Evolutionary conservation across 2,329 filamentous ascomycete genomes (phyloP), one percentile per base, ranked within the genome.

Genomic region (Aphanoascus verrucosus): DNA sequence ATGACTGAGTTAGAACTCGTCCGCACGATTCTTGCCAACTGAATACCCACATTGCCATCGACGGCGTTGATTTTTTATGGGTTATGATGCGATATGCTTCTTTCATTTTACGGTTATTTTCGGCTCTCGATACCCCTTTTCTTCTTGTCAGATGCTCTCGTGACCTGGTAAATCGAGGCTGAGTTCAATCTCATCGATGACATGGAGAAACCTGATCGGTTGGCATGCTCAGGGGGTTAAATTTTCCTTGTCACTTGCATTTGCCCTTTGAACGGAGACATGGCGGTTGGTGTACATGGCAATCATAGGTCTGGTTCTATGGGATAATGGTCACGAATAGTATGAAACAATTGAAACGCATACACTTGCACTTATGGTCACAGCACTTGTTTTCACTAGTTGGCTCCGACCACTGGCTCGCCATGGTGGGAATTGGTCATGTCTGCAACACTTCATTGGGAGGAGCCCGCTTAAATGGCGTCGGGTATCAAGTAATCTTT

Each of bases 11-110:
- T 48, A 88, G 86, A 93, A 58, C 84, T 93, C 56, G 86, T 93
- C 65, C 84, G 86, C 65, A 91, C 86, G 51, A 89, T 93, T 66
- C 83, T 93, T 61, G 86, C 86, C 70, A 91, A 91, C 75, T 93
- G 79, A 70, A 49, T 68, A 56, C 55, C 55, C 60, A 31, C 41
- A 6, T 23, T 37, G 12, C 17, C 40, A 31, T 40, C 61, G 57
- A 63, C 15, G 34, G n/a, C 12, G 38, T 49, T 38, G 28, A 37
- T 40, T 40, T 54, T 52, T 47, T 49, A 56, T 23, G 46, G 49
- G 35, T 42, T 56, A 44, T 38, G 49, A 50, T 44, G 56, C 56
- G 43, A 54, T 57, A 57, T 58, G 42, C 40, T 52, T 52, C n/a
- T 34, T 46, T 23, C 9, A n/a, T 46, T 46, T 46, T 8, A 46